A percentile compares a stretch with the other conserved stretches of the same genome.
These are phyloP conservation scores for Xylaria hypoxylon DNA, from an alignment of 2,329 filamentous ascomycete genomes.

Conservation along the genomic window DNA sequence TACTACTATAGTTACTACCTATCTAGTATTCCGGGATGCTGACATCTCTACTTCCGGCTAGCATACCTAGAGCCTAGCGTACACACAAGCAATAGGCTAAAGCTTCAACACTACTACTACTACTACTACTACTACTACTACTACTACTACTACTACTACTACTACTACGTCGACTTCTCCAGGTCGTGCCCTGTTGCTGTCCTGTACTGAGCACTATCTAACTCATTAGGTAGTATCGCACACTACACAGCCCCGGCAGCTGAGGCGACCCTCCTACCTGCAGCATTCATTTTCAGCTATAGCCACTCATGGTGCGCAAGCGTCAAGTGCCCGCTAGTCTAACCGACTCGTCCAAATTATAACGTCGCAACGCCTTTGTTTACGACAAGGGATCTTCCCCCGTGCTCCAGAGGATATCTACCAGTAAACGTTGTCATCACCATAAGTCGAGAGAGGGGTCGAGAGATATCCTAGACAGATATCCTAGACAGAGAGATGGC, in stretches of 20 bases:
- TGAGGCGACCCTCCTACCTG: conserved; percentile 28
- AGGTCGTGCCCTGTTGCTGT: neutral
- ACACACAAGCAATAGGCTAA: neutral
- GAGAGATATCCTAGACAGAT: neutral
- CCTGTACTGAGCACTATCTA: too few relatives aligned
- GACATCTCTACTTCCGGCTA: neutral
- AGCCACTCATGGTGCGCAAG: conserved; percentile 27
- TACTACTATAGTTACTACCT: neutral
- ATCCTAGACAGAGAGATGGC: conserved; percentile 15
- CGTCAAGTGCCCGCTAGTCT: conserved; percentile 2
- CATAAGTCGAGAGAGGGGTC: conserved; percentile 9
- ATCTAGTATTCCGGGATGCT: conserved; percentile 1
- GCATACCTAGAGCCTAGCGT: too few relatives aligned
- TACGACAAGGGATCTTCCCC: neutral
- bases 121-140: neutral
- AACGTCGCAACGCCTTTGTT: conserved; percentile 17
- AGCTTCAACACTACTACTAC: neutral
- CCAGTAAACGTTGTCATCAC: conserved; percentile 27
- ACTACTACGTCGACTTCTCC: conserved; percentile 6
- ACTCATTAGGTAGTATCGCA: conserved; percentile 7
- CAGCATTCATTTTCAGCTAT: conserved; percentile 33
- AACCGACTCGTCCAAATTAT: conserved; percentile 19
- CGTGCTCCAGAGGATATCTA: neutral
- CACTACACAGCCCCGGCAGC: conserved; percentile 33
- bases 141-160: neutral